Conservation (phyloP, 257 asterid species). For the Plantago major region DNA sequence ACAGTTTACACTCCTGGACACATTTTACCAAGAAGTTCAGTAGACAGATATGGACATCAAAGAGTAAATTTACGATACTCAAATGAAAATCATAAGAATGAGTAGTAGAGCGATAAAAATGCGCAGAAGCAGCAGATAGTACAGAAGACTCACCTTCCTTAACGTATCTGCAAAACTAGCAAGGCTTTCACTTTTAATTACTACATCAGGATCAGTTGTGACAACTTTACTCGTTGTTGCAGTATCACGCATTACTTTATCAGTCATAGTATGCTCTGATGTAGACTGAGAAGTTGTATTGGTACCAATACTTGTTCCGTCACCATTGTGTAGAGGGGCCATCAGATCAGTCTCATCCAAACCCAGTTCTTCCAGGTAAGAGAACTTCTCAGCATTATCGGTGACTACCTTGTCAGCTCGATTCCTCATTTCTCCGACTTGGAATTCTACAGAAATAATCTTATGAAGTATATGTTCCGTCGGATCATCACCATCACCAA, state of each 20-base stretch:
- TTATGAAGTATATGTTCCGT: constrained; percentile 28
- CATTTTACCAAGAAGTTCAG: background rate
- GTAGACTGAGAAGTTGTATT: constrained; percentile 40
- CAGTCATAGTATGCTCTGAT: constrained; percentile 32
- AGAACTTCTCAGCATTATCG: constrained; percentile 28
- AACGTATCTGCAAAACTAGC: constrained; percentile 18
- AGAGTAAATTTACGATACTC: background rate
- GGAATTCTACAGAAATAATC: constrained; percentile 38
- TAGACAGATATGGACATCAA: background rate
- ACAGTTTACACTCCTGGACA: no score
- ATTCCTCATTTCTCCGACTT: constrained; percentile 34
- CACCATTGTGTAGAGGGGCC: constrained; percentile 32
- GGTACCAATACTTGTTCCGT: constrained; percentile 26
- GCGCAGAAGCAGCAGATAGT: background rate
- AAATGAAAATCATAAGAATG: background rate
- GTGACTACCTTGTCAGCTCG: constrained; percentile 32
- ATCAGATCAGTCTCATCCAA: constrained; percentile 21
- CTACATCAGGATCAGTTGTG: constrained; percentile 17
- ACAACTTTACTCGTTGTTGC: constrained; percentile 34
- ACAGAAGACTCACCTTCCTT: constrained; percentile 28
- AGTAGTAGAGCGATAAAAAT: background rate
- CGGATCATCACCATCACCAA: constrained; percentile 22
- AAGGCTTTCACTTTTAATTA: constrained; percentile 21
- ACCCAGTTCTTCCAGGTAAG: constrained; percentile 19
- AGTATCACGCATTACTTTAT: constrained; percentile 32